These are phyloP conservation scores for Stellera chamaejasme DNA, from an alignment of 345 rosid genomes.

Conservation along the genomic window DNA sequence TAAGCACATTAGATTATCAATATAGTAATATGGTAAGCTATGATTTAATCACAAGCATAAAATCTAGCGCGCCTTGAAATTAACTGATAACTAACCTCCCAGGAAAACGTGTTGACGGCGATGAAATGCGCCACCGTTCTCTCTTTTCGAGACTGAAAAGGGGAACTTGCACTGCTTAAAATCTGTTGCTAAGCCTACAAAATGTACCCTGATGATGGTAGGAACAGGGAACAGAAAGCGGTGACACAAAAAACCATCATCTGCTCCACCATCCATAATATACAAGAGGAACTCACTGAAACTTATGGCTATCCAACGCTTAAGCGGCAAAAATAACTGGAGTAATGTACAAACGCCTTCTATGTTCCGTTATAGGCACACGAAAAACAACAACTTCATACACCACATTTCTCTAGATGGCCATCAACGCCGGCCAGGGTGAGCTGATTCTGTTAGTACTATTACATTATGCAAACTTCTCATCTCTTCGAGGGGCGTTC, in stretches of 20 bases:
- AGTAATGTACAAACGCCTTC: slow-evolving; percentile 29
- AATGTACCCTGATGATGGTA: neutral
- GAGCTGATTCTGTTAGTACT: slow-evolving; percentile 18
- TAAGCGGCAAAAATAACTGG: slow-evolving; percentile 16
- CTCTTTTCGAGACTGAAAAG: too few species aligned
- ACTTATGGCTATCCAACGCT: slow-evolving; percentile 15
- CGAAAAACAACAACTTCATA: slow-evolving; percentile 13
- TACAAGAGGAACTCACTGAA: slow-evolving; percentile 16
- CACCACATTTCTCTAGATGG: slow-evolving; percentile 1
- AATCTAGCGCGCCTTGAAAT: too few species aligned
- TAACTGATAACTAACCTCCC: too few species aligned
- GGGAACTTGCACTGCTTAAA: too few species aligned
- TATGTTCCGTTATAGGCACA: neutral
- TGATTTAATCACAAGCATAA: too few species aligned
- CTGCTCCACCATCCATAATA: slow-evolving; percentile 15
- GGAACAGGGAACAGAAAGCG: slow-evolving; percentile 9
- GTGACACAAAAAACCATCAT: slow-evolving; percentile 8
- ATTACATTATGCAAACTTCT: slow-evolving; percentile 12
- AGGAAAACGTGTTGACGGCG: too few species aligned
- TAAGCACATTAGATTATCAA: too few species aligned
- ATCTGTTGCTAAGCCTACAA: slow-evolving; percentile 15
- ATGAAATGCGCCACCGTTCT: too few species aligned
- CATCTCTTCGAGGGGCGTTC: slow-evolving; percentile 26
- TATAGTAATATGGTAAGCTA: too few species aligned
- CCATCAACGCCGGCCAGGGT: slow-evolving; percentile 7